Evolutionary conservation across 148 eudicot species (phyloP).

Genomic region (Heliamphora exappendiculata): DNA sequence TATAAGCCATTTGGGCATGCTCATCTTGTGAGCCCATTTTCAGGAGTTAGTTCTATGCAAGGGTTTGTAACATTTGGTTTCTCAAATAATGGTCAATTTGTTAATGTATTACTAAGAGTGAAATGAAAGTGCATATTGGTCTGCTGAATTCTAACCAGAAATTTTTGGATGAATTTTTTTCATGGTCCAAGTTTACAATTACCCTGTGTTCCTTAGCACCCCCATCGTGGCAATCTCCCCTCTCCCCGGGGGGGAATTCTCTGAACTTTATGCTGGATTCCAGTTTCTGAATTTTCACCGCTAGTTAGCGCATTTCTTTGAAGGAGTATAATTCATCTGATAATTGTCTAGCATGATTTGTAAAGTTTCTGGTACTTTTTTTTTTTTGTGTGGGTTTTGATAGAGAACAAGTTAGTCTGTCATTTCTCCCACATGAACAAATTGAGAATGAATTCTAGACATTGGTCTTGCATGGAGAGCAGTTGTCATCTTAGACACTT

Average conservation of each 20-base stretch:
- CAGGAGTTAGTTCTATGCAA: too few species aligned
- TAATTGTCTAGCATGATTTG: background rate
- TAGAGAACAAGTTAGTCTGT: background rate
- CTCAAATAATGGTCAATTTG: too few species aligned
- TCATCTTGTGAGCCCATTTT: too few species aligned
- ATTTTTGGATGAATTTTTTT: background rate
- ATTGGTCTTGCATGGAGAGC: background rate
- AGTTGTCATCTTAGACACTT: background rate
- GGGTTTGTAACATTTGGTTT: too few species aligned
- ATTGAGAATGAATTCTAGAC: background rate
- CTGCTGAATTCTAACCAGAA: too few species aligned
- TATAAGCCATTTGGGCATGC: too few species aligned
- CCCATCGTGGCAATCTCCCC: background rate
- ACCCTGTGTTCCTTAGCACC: background rate
- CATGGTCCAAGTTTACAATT: background rate
- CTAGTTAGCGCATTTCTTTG: background rate
- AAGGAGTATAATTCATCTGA: background rate
- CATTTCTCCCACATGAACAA: background rate
- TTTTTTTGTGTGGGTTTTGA: background rate
- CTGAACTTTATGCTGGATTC: background rate
- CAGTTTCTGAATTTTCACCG: background rate
- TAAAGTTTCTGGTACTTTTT: background rate
- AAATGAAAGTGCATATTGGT: too few species aligned
- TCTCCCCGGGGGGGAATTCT: background rate
- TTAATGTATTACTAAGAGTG: too few species aligned